Base-by-base conservation (phyloP, 2,329 filamentous ascomycete species). In the Echinosphaeria canescens region DNA sequence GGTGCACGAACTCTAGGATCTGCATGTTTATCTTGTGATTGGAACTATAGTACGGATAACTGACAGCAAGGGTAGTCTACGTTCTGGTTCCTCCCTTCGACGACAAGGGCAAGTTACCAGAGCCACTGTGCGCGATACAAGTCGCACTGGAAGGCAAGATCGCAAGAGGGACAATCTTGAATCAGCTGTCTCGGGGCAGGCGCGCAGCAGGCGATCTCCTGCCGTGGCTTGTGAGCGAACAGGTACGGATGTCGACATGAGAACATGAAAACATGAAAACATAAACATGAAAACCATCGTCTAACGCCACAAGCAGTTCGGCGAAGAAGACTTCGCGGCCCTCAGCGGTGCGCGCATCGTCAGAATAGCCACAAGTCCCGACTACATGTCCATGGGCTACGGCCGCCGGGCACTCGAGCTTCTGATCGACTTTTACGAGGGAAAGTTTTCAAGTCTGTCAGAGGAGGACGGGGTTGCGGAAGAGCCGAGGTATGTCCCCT, bases 211-310 rank as follows among this genome's bases (percentile, higher is more conserved):
- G 88, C 40, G 88, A 98, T 47, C 54, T 98, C 28, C 98, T 98
- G 30, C 88, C 88, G 1, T 98, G 88, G 88, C 64, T 95, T 17
- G 79, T 98, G n/a, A n/a, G n/a, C n/a, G n/a, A n/a, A n/a, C n/a
- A n/a, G n/a, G n/a, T n/a, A n/a, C n/a, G n/a, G n/a, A n/a, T n/a
- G n/a, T n/a, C n/a, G n/a, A n/a, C n/a, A n/a, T n/a, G n/a, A n/a
- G n/a, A n/a, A n/a, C n/a, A n/a, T n/a, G n/a, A n/a, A n/a, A n/a
- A n/a, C n/a, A n/a, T n/a, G n/a, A n/a, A n/a, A n/a, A n/a, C n/a
- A n/a, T n/a, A n/a, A n/a, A n/a, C n/a, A n/a, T n/a, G n/a, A n/a
- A n/a, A n/a, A n/a, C n/a, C n/a, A n/a, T n/a, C n/a, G n/a, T n/a
- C n/a, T n/a, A n/a, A n/a, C n/a, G n/a, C 34, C 91, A 81, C 45